Percentiles rank a stretch among this genome's conserved stretches.
Evolutionary conservation across 352 stramenopile genomes (phyloP).

Genomic region (Phytophthora pistaciae): DNA sequence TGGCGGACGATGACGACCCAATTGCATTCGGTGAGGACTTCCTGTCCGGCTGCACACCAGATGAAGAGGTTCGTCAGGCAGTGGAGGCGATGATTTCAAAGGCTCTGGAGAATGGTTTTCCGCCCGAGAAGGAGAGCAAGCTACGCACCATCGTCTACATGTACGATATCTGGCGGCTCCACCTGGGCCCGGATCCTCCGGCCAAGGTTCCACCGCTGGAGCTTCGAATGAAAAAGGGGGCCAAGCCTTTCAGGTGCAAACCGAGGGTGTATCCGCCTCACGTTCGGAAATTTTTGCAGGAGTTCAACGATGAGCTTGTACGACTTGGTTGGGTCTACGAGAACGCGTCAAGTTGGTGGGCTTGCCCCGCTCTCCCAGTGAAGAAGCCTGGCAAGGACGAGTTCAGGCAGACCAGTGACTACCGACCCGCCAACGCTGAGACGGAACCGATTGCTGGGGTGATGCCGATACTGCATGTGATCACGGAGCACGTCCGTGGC

Average conservation of each 20-base stretch:
- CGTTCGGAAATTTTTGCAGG: conserved; percentile 6
- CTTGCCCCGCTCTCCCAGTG: conserved; percentile 9
- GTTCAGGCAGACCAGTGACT: conserved; percentile 4
- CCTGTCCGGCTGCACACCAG: background rate
- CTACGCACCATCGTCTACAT: conserved; percentile 14
- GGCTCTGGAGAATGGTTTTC: conserved; percentile 11
- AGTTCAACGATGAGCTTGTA: conserved; percentile 21
- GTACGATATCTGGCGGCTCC: conserved; percentile 5
- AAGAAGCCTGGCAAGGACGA: conserved; percentile 1
- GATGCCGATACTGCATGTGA: background rate
- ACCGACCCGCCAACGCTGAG: conserved; percentile 1
- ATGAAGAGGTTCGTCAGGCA: conserved; percentile 3
- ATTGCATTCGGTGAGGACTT: conserved; percentile 5
- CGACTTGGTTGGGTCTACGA: conserved; percentile 12
- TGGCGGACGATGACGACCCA: conserved; percentile 10
- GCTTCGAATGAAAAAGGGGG: conserved; percentile 2
- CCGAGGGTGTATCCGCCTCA: conserved; percentile 14
- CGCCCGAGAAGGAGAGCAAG: conserved; percentile 1
- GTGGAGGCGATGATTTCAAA: conserved; percentile 9
- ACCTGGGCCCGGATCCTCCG: background rate
- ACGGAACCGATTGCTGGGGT: conserved; percentile 15
- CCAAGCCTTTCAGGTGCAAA: conserved; percentile 15
- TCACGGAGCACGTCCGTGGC: conserved; percentile 9
- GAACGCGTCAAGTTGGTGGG: conserved; percentile 13
- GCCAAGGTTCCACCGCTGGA: conserved; percentile 4